These are phyloP conservation scores for Suillus ampliporus DNA, from an alignment of 768 basidiomycete genomes.

Conservation along the genomic window DNA sequence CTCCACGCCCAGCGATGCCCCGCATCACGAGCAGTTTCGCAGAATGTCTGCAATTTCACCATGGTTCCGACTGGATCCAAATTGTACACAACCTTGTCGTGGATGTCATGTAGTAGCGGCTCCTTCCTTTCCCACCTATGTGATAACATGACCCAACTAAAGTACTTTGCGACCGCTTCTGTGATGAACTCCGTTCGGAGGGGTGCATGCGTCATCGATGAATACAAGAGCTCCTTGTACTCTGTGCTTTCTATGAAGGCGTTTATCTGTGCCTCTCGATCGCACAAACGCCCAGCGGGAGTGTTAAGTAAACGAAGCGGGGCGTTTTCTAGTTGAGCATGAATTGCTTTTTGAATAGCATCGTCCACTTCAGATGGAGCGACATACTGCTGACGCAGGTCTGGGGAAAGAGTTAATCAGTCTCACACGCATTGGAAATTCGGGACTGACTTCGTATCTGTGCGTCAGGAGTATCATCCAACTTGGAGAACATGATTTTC, in stretches of 20 bases:
- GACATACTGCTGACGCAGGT: not conserved
- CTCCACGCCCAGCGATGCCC: not conserved
- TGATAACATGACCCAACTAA: conserved; percentile 4
- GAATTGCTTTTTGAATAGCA: not conserved
- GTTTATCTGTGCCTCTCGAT: not conserved
- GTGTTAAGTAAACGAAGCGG: not conserved
- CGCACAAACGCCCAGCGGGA: not conserved
- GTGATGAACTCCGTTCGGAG: not conserved
- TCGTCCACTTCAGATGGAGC: not conserved
- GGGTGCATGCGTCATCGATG: no score
- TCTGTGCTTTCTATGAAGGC: not conserved
- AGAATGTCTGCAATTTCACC: not conserved
- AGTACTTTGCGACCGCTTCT: not conserved
- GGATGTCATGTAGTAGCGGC: not conserved
- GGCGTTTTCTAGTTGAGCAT: not conserved
- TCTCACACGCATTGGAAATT: not conserved
- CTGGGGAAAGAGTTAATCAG: not conserved
- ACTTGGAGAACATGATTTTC: not conserved
- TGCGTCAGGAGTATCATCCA: not conserved
- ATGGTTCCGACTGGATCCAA: not conserved
- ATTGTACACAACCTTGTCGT: not conserved
- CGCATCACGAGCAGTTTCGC: not conserved
- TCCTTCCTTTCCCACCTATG: not conserved
- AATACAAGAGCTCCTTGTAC: not conserved
- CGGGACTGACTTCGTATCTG: not conserved